Evolutionary conservation across 2,329 filamentous ascomycete species (phyloP).

Genomic region (Myriosclerotinia scirpicola): DNA sequence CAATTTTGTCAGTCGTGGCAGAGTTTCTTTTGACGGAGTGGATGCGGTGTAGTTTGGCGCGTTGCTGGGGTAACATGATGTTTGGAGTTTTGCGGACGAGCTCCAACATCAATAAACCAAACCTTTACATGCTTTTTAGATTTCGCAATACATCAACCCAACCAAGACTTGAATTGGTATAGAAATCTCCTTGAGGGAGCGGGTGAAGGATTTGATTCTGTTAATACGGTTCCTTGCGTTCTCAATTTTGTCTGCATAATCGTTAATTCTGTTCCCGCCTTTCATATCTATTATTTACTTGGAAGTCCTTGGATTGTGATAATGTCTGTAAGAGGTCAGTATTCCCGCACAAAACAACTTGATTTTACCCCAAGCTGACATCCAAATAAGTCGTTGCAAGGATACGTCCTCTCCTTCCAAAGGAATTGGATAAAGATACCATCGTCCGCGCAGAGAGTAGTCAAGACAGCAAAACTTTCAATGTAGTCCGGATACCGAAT

Average conservation of each 20-base stretch:
- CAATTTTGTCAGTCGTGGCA: neutral
- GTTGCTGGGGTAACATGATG: conserved; percentile 16
- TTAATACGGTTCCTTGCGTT: conserved; percentile 8
- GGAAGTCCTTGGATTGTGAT: conserved; percentile 15
- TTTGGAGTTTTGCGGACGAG: conserved; percentile 8
- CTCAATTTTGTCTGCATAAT: neutral
- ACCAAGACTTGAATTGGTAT: conserved; percentile 8
- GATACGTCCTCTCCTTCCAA: conserved; percentile 82
- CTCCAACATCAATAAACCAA: conserved; percentile 9
- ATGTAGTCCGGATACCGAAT: conserved; percentile 83
- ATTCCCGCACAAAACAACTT: conserved; percentile 2
- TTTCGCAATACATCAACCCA: neutral
- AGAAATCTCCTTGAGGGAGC: conserved; percentile 1
- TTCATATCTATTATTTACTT: conserved; percentile 4
- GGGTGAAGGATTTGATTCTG: neutral
- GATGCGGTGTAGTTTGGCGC: neutral
- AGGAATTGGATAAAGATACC: conserved; percentile 82
- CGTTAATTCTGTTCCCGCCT: conserved; percentile 6
- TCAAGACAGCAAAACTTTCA: conserved; percentile 60
- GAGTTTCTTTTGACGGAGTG: neutral
- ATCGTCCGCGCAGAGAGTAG: conserved; percentile 71
- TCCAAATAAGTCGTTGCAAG: conserved; percentile 74
- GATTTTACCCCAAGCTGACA: conserved; percentile 52
- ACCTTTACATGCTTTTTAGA: neutral
- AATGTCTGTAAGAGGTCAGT: conserved; percentile 37